Percentiles rank a stretch among this genome's conserved stretches.
phyloP scores from a whole-genome alignment of 305 asterid genomes.

The Galium porrigens region DNA sequence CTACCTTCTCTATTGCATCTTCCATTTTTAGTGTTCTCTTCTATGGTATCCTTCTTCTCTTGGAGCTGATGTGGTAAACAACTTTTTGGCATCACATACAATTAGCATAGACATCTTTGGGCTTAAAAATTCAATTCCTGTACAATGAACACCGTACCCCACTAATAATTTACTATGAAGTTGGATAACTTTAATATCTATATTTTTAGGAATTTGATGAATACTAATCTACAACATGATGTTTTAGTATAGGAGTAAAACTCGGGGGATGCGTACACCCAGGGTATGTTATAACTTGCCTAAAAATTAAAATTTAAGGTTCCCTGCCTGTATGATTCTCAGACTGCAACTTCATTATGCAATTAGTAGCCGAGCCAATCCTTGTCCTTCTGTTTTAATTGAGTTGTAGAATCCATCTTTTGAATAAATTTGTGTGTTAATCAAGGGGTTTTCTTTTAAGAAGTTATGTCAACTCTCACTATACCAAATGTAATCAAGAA shows the following conservation, averaged over 20 bases:
- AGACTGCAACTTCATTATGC: not conserved
- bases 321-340: not conserved
- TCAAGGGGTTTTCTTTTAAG: not conserved
- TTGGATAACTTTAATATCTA: too few species aligned
- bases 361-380: not conserved
- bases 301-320: not conserved
- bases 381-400: not conserved
- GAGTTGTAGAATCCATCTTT: not conserved
- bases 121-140: not conserved
- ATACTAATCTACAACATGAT: too few species aligned
- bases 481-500: not conserved
- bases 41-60: slow-evolving; percentile 10
- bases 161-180: too few species aligned
- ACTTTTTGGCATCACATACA: not conserved
- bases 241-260: too few species aligned
- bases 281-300: too few species aligned
- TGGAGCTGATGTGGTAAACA: not conserved
- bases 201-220: too few species aligned
- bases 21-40: not conserved
- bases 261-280: too few species aligned
- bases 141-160: too few species aligned
- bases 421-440: not conserved
- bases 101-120: not conserved
- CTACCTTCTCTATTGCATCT: slow-evolving; percentile 3
- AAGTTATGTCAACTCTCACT: not conserved